phyloP scores from a whole-genome alignment of 768 basidiomycete species.

The Lentinula boryana region DNA sequence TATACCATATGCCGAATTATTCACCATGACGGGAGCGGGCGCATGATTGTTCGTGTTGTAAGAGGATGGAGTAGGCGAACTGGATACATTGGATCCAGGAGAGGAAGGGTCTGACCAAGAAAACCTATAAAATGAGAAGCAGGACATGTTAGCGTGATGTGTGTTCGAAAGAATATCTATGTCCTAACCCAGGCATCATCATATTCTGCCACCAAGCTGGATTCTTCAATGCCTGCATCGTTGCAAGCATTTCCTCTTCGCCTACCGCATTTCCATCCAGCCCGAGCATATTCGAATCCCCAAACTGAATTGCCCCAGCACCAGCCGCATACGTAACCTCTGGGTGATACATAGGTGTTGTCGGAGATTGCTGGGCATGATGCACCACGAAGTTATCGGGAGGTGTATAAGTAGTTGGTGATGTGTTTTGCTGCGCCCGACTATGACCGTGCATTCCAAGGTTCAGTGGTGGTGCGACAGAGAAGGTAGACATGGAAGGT shows the following conservation, averaged over 20 bases:
- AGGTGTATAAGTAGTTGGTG: background rate
- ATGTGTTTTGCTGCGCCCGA: background rate
- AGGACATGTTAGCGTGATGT: slow-evolving; percentile 7
- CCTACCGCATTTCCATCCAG: slow-evolving; percentile 18
- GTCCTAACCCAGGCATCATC: slow-evolving; percentile 77
- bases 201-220: slow-evolving; percentile 71
- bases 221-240: slow-evolving; percentile 69
- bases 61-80: background rate
- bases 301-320: slow-evolving; percentile 35
- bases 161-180: background rate
- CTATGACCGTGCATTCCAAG: background rate
- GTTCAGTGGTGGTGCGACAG: slow-evolving; percentile 17
- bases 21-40: background rate
- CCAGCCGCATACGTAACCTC: slow-evolving; percentile 41
- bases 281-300: slow-evolving; percentile 29
- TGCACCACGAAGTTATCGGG: slow-evolving; percentile 8
- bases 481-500: slow-evolving; percentile 21
- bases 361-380: slow-evolving; percentile 14
- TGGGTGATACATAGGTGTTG: slow-evolving; percentile 37
- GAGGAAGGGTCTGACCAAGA: slow-evolving; percentile 25
- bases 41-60: background rate
- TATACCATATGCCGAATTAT: background rate
- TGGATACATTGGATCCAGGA: slow-evolving; percentile 10
- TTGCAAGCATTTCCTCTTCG: slow-evolving; percentile 57
- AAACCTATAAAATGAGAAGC: slow-evolving; percentile 13